These are phyloP conservation scores for Melanomma pulvis-pyrius DNA, from an alignment of 495 filamentous ascomycete genomes.

Conservation along the genomic window DNA sequence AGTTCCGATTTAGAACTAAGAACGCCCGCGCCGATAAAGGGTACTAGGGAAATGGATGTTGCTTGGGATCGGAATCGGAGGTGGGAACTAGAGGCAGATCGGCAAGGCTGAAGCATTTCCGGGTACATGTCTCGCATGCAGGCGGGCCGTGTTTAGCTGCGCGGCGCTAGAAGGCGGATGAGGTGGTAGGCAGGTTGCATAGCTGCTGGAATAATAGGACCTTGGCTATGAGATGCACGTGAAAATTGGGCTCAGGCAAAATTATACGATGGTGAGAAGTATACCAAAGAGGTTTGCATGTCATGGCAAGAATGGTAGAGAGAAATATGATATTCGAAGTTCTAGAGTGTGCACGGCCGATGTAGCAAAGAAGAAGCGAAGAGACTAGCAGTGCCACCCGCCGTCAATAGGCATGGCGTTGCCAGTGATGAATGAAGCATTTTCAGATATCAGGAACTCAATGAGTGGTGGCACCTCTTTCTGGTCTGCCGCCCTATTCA, in stretches of 20 bases:
- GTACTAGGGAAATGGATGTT: not conserved
- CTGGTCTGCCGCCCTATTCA: slow-evolving; percentile 33
- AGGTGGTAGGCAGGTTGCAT: not conserved
- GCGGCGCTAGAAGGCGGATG: not conserved
- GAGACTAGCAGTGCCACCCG: slow-evolving; percentile 36
- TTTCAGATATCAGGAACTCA: slow-evolving; percentile 41
- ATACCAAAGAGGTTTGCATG: no score
- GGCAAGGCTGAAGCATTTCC: slow-evolving; percentile 8
- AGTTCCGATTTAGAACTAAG: no score
- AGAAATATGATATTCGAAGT: not conserved
- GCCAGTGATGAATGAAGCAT: slow-evolving; percentile 41
- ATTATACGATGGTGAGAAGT: no score
- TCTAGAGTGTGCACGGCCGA: not conserved
- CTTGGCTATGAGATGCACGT: no score
- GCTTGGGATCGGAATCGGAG: not conserved
- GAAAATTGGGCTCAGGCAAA: no score
- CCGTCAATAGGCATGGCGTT: slow-evolving; percentile 41
- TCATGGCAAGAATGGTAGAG: not conserved
- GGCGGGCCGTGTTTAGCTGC: slow-evolving; percentile 1
- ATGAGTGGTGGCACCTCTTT: slow-evolving; percentile 40
- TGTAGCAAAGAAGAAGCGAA: not conserved
- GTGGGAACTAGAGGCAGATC: not conserved
- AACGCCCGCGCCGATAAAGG: not conserved
- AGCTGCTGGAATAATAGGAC: not conserved
- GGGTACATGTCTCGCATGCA: not conserved